Evolutionary conservation across 208 protist genomes (phyloP), one percentile per base, ranked within the genome.

Genomic region (Acanthamoeba triangularis): DNA sequence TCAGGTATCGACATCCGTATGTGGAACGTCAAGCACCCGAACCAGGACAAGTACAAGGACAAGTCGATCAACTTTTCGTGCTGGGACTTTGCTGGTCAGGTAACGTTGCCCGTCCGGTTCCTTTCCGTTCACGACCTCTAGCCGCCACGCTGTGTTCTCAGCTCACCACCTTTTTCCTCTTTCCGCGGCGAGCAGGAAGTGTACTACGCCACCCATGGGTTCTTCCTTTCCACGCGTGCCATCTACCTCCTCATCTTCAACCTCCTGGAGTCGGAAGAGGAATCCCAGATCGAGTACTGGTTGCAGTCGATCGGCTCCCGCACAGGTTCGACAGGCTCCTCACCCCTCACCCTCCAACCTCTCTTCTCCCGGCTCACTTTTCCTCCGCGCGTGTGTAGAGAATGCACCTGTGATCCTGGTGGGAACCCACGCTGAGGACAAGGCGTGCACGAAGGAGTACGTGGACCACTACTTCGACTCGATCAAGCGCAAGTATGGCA

Each of bases 51-150:
- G 37, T 94, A 80, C 72, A 94, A 93, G 88, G 88, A 93, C 61
- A 93, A 69, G 47, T 78, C 41, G 25, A 78, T 94, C 74, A 84
- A 78, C 35, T 94, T 94, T 37, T 94, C 91, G 13, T 94, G 91
- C n/a, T 94, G 91, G 91, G 91, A 94, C 69, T 94, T 94, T 94
- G 91, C 91, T 18, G 91, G 91, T 23, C 91, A 94, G 90, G 90
- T 78, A 80, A 80, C n/a, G 47, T 61, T n/a, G 28, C 67, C 30
- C 18, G 16, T 13, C 11, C 61, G 23, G 14, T 90, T 11, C 33
- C 41, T 88, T 88, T 61, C 80, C 16, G 18, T 35, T 59, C 28
- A 28, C 3, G 14, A 5, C 72, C 3, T 14, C 37, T 18, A 25
- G 14, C 30, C 30, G 41, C 14, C 25, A 2, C 7, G 1, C 52